Evolutionary conservation across 108 stramenopile species (phyloP).

Genomic region (Cyclotella distinguenda): DNA sequence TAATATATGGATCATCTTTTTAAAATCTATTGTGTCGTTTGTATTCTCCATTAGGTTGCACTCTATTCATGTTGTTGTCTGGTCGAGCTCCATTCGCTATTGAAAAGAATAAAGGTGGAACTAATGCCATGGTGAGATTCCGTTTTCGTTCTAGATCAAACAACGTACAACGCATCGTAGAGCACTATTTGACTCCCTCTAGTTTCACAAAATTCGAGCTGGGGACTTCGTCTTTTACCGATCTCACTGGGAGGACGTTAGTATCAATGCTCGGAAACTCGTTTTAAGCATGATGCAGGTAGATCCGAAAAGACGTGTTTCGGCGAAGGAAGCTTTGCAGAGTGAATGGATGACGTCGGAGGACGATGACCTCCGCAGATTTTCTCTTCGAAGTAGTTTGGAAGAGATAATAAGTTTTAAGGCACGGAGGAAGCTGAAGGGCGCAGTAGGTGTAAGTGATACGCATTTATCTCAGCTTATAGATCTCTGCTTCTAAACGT

Average conservation of each 20-base stretch:
- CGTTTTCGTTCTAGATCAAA: not conserved
- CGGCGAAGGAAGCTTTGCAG: constrained; percentile 57
- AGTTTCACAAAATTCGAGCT: constrained; percentile 75
- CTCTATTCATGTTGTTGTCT: constrained; percentile 85
- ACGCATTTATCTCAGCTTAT: constrained; percentile 31
- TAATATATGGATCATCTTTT: no score
- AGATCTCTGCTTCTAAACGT: constrained; percentile 34
- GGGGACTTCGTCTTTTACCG: constrained; percentile 79
- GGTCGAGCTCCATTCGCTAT: constrained; percentile 57
- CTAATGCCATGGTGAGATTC: constrained; percentile 46
- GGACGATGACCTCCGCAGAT: constrained; percentile 43
- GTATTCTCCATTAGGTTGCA: no score
- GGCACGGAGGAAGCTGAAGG: constrained; percentile 65
- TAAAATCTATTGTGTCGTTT: no score
- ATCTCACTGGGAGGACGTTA: constrained; percentile 67
- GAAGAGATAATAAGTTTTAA: constrained; percentile 72
- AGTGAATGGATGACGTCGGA: constrained; percentile 68
- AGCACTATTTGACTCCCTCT: no score
- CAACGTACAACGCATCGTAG: no score
- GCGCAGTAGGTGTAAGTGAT: constrained; percentile 62
- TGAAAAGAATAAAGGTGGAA: constrained; percentile 48
- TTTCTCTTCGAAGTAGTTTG: constrained; percentile 57
- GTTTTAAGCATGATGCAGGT: constrained; percentile 72
- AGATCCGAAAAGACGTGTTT: constrained; percentile 63
- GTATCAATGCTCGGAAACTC: constrained; percentile 75